Conservation (phyloP, 495 filamentous ascomycete species). For the Massariosphaeria phaeospora region DNA sequence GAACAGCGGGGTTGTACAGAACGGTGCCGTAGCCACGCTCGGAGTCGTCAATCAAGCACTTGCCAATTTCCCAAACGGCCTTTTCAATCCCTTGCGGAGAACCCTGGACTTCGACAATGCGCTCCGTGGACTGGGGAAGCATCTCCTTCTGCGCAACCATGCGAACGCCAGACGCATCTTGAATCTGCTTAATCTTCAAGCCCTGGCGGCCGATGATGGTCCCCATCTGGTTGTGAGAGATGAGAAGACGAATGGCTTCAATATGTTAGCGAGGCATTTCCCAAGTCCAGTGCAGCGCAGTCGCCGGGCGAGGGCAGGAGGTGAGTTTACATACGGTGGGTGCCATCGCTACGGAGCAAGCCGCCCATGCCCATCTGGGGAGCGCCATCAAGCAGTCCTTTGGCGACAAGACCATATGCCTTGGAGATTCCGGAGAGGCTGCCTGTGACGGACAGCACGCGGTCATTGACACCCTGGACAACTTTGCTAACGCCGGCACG, state of each 20-base stretch:
- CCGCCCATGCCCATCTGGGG: slow-evolving; percentile 94
- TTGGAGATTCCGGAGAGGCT: slow-evolving; percentile 76
- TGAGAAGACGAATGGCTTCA: slow-evolving; percentile 88
- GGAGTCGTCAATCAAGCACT: slow-evolving; percentile 96
- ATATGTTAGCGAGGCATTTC: slow-evolving; percentile 2
- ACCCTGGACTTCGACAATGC: slow-evolving; percentile 93
- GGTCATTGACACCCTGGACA: slow-evolving; percentile 92
- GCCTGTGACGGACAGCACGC: slow-evolving; percentile 91
- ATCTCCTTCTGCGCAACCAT: slow-evolving; percentile 99
- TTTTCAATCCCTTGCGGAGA: slow-evolving; percentile 89
- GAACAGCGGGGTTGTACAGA: slow-evolving; percentile 90
- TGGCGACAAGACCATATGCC: slow-evolving; percentile 89
- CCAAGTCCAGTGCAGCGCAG: too few relatives aligned
- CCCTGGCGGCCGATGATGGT: slow-evolving; percentile 96
- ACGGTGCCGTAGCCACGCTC: slow-evolving; percentile 94
- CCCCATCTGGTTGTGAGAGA: slow-evolving; percentile 99
- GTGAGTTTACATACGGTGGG: slow-evolving; percentile 70
- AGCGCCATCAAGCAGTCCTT: slow-evolving; percentile 84
- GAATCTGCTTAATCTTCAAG: slow-evolving; percentile 98
- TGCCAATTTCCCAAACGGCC: slow-evolving; percentile 97
- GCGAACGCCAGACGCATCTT: slow-evolving; percentile 91
- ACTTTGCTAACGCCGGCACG: slow-evolving; percentile 98
- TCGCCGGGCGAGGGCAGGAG: too few relatives aligned
- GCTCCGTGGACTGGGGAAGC: slow-evolving; percentile 98
- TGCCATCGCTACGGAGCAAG: slow-evolving; percentile 73